These are phyloP conservation scores for Debaryomyces subglobosus DNA, from an alignment of 1,139 yeast genomes.

Conservation along the genomic window DNA sequence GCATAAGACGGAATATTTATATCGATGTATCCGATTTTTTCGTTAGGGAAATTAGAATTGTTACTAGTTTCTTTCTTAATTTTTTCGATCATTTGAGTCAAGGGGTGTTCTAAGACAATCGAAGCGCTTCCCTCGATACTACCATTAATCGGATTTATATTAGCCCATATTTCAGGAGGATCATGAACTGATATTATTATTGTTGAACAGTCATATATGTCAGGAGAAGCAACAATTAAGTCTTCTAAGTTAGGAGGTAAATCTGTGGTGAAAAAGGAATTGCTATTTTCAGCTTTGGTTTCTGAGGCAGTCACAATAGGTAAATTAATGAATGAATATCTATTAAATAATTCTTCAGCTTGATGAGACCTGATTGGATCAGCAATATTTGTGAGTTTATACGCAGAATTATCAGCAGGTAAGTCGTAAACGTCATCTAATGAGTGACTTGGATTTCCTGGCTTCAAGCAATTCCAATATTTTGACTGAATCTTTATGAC, in stretches of 20 bases:
- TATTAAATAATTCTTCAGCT: conserved; percentile 55
- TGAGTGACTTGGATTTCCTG: conserved; percentile 53
- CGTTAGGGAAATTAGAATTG: conserved; percentile 56
- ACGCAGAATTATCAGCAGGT: conserved; percentile 27
- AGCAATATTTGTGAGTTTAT: conserved; percentile 51
- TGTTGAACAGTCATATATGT: conserved; percentile 64
- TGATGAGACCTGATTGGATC: conserved; percentile 80
- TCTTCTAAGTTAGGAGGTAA: conserved; percentile 59
- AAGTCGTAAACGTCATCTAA: conserved; percentile 48
- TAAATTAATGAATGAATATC: conserved; percentile 62
- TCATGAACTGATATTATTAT: conserved; percentile 80
- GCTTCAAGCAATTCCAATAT: conserved; percentile 85
- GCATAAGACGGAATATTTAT: conserved; percentile 67
- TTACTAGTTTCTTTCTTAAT: conserved; percentile 31
- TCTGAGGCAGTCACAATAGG: conserved; percentile 53
- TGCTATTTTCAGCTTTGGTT: conserved; percentile 27
- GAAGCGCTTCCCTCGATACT: conserved; percentile 73
- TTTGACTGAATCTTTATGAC: conserved; percentile 80
- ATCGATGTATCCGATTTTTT: conserved; percentile 79
- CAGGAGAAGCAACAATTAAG: conserved; percentile 76
- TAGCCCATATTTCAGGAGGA: conserved; percentile 93
- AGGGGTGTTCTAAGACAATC: conserved; percentile 56
- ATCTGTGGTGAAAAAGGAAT: conserved; percentile 41
- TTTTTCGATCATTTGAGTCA: conserved; percentile 39
- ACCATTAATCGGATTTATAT: conserved; percentile 79